phyloP scores from a whole-genome alignment of 2,329 filamentous ascomycete species.

The Cryphonectria radicalis region DNA sequence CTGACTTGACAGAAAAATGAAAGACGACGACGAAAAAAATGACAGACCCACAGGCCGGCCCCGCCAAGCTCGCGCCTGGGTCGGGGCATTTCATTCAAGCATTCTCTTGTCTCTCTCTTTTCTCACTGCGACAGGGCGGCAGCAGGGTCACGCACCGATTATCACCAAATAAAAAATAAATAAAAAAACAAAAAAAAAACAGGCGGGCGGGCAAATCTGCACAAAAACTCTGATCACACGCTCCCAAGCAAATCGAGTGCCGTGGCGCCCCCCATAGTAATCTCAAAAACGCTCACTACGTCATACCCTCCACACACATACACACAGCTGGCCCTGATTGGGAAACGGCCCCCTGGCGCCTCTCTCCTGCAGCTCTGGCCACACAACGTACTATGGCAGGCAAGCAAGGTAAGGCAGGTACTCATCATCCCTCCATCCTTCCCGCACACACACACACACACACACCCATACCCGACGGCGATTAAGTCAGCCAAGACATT shows the following conservation, averaged over 20 bases:
- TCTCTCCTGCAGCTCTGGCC: slow-evolving; percentile 6
- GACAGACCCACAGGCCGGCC: not conserved
- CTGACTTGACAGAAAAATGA: not conserved
- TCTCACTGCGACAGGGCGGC: not conserved
- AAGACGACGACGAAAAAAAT: not conserved
- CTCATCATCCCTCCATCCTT: not conserved
- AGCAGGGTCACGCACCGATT: not conserved
- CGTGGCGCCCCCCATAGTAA: not conserved
- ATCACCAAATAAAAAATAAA: not conserved
- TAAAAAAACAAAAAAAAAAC: too few species aligned
- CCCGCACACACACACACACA: too few species aligned
- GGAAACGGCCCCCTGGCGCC: not conserved
- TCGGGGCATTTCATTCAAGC: not conserved
- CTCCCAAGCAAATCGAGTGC: not conserved
- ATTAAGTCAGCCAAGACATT: not conserved
- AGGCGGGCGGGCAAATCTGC: not conserved
- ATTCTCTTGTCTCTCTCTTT: not conserved
- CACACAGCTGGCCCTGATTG: not conserved
- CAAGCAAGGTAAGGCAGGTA: not conserved
- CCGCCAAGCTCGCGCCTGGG: not conserved
- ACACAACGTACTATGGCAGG: not conserved
- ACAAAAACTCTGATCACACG: not conserved
- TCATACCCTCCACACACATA: slow-evolving; percentile 9
- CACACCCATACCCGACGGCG: not conserved
- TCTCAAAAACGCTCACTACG: slow-evolving; percentile 9